Evolutionary conservation across 768 basidiomycete species (phyloP).

Genomic region (Harrya chromipes): DNA sequence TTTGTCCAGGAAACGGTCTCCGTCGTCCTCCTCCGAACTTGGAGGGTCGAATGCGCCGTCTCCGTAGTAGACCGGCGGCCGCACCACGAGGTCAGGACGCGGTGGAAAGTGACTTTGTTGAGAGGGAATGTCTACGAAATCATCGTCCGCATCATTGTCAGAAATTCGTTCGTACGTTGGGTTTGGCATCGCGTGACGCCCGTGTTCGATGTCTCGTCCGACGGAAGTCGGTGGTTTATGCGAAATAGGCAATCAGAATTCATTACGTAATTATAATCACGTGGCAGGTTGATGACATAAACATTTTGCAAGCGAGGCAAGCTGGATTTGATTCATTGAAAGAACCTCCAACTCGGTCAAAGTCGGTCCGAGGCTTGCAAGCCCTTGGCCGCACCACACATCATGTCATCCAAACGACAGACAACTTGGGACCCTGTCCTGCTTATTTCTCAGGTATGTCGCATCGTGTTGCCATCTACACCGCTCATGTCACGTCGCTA

Average conservation of each 20-base stretch:
- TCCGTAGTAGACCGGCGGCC: conserved; percentile 56
- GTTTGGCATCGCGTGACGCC: conserved; percentile 23
- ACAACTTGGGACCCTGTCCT: conserved; percentile 87
- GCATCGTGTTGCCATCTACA: neutral
- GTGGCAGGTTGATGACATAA: neutral
- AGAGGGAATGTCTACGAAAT: conserved; percentile 7
- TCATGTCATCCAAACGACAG: conserved; percentile 39
- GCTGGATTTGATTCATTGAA: too few relatives aligned
- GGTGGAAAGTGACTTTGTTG: conserved; percentile 2
- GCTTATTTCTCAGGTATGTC: conserved; percentile 76
- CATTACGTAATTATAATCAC: conserved; percentile 17
- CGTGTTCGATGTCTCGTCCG: neutral
- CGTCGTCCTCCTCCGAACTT: conserved; percentile 74
- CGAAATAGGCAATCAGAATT: conserved; percentile 8
- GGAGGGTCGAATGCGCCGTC: conserved; percentile 77
- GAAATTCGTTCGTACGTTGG: conserved; percentile 31
- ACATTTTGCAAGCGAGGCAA: too few relatives aligned
- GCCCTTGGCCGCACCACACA: neutral
- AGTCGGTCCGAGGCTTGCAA: neutral
- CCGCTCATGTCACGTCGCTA: conserved; percentile 31
- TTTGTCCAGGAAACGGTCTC: conserved; percentile 48
- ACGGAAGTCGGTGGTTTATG: neutral
- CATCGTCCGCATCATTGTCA: conserved; percentile 23
- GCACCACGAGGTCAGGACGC: conserved; percentile 13
- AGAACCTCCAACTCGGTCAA: too few relatives aligned